Evolutionary conservation across 331 rosid genomes (phyloP).

Genomic region (Malus hybrid): DNA sequence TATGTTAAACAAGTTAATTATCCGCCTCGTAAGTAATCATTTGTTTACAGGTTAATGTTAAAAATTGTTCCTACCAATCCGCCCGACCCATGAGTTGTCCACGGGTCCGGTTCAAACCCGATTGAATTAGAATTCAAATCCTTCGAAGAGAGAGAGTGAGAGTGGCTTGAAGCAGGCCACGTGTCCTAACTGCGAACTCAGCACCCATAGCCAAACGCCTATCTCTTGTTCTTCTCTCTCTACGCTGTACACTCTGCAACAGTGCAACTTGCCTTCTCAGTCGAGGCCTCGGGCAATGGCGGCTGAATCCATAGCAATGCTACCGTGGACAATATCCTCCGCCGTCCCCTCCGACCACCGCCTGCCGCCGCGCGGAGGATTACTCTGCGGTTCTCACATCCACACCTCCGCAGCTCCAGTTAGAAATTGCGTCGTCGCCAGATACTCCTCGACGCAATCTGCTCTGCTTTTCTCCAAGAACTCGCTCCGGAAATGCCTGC

Average conservation of each 20-base stretch:
- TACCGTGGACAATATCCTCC: constrained; percentile 21
- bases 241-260: neutral
- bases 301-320: constrained; percentile 28
- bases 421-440: constrained; percentile 28
- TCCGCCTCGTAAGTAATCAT: neutral
- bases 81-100: neutral
- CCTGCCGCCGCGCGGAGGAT: constrained; percentile 45
- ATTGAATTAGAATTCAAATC: neutral
- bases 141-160: neutral
- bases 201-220: constrained; percentile 6
- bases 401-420: constrained; percentile 38
- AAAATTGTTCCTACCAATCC: neutral
- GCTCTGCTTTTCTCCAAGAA: constrained; percentile 35
- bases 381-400: constrained; percentile 32
- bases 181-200: constrained; percentile 1
- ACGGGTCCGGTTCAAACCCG: neutral
- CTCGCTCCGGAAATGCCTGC: constrained; percentile 39
- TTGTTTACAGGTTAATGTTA: too few relatives aligned
- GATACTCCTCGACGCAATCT: constrained; percentile 39
- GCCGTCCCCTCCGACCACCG: constrained; percentile 24
- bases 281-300: constrained; percentile 11
- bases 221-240: neutral
- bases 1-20: too few relatives aligned
- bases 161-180: constrained; percentile 13
- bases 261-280: neutral